Evolutionary conservation across 345 rosid genomes (phyloP).

Genomic region (Arabidopsis arenosa): DNA sequence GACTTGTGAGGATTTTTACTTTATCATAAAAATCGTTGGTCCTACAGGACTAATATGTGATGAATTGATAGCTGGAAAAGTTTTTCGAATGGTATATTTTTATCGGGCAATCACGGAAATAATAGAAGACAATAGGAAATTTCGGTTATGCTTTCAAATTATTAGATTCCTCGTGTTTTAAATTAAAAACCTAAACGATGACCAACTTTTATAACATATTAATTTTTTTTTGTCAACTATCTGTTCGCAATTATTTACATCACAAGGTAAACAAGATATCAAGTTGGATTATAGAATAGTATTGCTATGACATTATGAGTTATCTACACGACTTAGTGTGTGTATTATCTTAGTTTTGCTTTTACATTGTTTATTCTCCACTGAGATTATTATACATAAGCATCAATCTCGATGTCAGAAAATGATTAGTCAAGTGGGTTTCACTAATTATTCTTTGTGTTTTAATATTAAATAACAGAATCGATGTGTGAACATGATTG

Average conservation of each 20-base stretch:
- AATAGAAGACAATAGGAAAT: background rate
- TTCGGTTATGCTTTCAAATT: background rate
- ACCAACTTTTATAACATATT: background rate
- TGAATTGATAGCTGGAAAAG: background rate
- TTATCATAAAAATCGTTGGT: background rate
- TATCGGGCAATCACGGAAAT: background rate
- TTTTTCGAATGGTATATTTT: background rate
- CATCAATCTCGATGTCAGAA: constrained; percentile 29
- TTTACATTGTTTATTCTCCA: constrained; percentile 4
- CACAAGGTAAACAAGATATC: background rate
- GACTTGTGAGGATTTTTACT: background rate
- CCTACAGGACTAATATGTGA: background rate
- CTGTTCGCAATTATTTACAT: background rate
- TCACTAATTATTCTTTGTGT: constrained; percentile 17
- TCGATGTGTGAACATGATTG: constrained; percentile 54
- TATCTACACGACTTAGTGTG: constrained; percentile 12
- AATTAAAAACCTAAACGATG: background rate
- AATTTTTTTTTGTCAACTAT: background rate
- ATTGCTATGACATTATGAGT: background rate
- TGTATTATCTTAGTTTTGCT: constrained; percentile 4
- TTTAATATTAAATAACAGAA: constrained; percentile 35
- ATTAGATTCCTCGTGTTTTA: constrained; percentile 6
- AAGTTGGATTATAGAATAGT: constrained; percentile 1
- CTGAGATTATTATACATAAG: constrained; percentile 6
- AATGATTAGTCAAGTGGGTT: constrained; percentile 23